These are phyloP conservation scores for Aspergillus floridensis DNA, from an alignment of 2,329 filamentous ascomycete species.

Conservation along the genomic window DNA sequence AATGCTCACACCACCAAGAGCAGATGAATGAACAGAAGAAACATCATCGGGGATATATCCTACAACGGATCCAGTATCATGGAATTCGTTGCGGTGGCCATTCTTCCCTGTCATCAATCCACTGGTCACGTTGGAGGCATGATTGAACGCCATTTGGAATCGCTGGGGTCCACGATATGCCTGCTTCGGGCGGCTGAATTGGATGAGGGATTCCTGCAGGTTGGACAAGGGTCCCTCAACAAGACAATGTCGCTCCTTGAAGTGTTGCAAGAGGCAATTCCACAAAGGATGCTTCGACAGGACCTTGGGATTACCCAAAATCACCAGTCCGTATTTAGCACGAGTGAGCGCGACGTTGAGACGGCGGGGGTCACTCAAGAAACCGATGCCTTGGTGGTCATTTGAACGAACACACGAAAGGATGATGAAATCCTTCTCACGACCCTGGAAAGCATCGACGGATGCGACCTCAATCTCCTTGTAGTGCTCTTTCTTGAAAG, in stretches of 20 bases:
- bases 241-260: constrained; percentile 93
- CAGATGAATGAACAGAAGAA: constrained; percentile 90
- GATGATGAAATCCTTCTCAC: constrained; percentile 99
- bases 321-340: constrained; percentile 94
- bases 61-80: constrained; percentile 81
- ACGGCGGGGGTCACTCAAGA: constrained; percentile 94
- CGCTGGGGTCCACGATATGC: constrained; percentile 85
- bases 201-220: constrained; percentile 88
- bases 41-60: constrained; percentile 97
- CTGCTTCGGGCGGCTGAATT: constrained; percentile 92
- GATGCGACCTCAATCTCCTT: constrained; percentile 98
- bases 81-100: constrained; percentile 52
- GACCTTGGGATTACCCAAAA: constrained; percentile 96
- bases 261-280: constrained; percentile 92
- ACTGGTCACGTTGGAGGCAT: constrained; percentile 59
- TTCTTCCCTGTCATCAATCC: constrained; percentile 53
- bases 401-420: constrained; percentile 97
- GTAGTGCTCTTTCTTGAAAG: constrained; percentile 97
- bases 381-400: constrained; percentile 97
- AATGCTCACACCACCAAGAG: constrained; percentile 80
- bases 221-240: constrained; percentile 95
- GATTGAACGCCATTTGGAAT: constrained; percentile 76
- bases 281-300: constrained; percentile 96
- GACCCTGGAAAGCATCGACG: constrained; percentile 96
- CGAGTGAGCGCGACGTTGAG: constrained; percentile 95